Evolutionary conservation across 192 early-diverging fungal genomes (phyloP), one percentile per base, ranked within the genome.

Genomic region (Diversispora epigaea): DNA sequence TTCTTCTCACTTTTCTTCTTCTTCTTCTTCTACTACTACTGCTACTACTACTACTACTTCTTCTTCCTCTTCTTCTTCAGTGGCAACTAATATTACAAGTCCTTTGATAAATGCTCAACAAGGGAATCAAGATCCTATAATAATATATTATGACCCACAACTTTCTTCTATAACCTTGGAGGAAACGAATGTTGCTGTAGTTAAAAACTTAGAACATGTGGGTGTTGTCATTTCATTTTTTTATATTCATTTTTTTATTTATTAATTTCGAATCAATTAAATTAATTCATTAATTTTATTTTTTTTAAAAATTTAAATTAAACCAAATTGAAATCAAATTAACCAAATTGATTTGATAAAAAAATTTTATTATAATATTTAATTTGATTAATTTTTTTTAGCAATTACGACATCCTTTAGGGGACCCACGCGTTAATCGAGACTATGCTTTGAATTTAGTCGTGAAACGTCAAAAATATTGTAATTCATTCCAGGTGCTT

Each of bases 191-290:
- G 62, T n/a, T 41, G n/a, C 12, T 17, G 50, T 64, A 44, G 43
- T 40, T 9, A 32, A n/a, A 64, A 64, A 64, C 19, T n/a, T 32
- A 44, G 62, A 64, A 44, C 62, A 64, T 17, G 62, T 64, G 17
- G 11, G 39, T 43, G 17, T 64, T 17, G 43, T n/a, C 44, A 44
- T n/a, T 64, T n/a, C 15, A 64, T n/a, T n/a, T n/a, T 15, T n/a
- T n/a, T n/a, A n/a, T n/a, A n/a, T n/a, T n/a, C n/a, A n/a, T n/a
- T n/a, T 41, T 64, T 17, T 32, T 19, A 17, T 44, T 64, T 64
- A 44, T 40, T 43, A 43, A 41, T 64, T 44, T 44, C 25, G 25
- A 32, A 32, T 32, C 25, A 32, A 32, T 32, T 32, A 32, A 32
- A 32, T 32, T 32, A 32, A n/a, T n/a, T n/a, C n/a, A n/a, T n/a